These are phyloP conservation scores for Neoboletus subvelutipes DNA, from an alignment of 768 basidiomycete species.

Conservation along the genomic window DNA sequence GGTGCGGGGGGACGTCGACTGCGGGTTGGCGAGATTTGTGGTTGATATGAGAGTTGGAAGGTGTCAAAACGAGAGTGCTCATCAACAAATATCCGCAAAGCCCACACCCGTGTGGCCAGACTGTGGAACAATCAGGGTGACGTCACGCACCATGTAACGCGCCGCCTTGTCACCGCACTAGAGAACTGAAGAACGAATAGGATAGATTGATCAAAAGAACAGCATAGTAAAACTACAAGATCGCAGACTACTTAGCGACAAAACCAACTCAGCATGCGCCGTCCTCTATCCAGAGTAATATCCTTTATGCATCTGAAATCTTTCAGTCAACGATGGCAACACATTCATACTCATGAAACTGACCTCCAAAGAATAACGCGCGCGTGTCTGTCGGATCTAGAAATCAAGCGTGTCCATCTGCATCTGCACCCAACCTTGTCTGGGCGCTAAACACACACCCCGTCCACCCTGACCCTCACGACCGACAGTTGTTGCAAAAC, in stretches of 20 bases:
- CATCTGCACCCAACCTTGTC: conserved; percentile 10
- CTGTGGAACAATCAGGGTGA: conserved; percentile 24
- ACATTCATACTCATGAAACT: not conserved
- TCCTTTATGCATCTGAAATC: conserved; percentile 7
- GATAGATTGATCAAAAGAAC: conserved; percentile 29
- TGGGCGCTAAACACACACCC: conserved; percentile 6
- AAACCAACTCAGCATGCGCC: conserved; percentile 8
- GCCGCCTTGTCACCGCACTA: conserved; percentile 1
- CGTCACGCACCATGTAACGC: conserved; percentile 33
- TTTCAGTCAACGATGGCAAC: conserved; percentile 3
- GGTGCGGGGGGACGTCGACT: not conserved
- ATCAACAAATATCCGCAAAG: conserved; percentile 28
- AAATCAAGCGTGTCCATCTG: conserved; percentile 6
- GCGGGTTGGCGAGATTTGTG: not conserved
- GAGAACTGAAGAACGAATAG: not conserved
- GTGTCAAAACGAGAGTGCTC: conserved; percentile 23
- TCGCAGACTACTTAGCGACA: conserved; percentile 27
- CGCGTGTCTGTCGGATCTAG: conserved; percentile 15
- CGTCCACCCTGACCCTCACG: conserved; percentile 1
- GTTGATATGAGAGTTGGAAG: conserved; percentile 12
- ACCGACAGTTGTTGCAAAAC: conserved; percentile 3
- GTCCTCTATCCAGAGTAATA: conserved; percentile 16
- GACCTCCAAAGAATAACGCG: conserved; percentile 21
- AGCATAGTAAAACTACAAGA: conserved; percentile 29
- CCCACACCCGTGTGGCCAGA: conserved; percentile 9